Evolutionary conservation across 139 green algal species (phyloP), one percentile per base, ranked within the genome.

Genomic region (Picochlorum sp.): DNA sequence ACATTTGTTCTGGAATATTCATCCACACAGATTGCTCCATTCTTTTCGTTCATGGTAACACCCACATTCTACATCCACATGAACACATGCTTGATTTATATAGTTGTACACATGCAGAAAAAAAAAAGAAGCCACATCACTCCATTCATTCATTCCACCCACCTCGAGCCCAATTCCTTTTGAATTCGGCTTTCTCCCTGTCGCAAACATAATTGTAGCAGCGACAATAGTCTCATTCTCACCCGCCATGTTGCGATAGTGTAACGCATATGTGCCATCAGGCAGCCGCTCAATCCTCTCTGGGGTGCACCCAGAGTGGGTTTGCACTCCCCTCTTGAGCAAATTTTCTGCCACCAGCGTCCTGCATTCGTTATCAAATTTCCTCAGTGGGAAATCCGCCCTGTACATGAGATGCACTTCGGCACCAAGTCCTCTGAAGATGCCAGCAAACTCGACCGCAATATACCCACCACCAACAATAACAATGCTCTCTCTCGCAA

Each of bases 401-500:
- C 63, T 51, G 49, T 47, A 70, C 34, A 65, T 74, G n/a, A 95
- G 63, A 71, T 98, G 83, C 51, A 93, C 86, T 28, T 97, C 82
- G 3, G 70, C 55, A 37, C 92, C 94, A 60, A 97, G 82, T 45
- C 84, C 78, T 18, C 79, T 68, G 74, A 96, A 98, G 71, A 99
- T 98, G 65, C 86, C 81, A 7, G 82, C 83, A 74, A 98, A 98
- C 85, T 99, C 94, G 9, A 98, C 78, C 3, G 85, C 88, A 70
- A 99, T 99, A 88, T 98, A 99, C 31, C 94, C 90, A 37, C 74
- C 83, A 18, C 94, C 94, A 21, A 98, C 84, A 9, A 78, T 77
- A 10, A 96, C 81, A 70, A 79, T 73, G 61, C 74, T 18, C n/a
- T 44, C 77, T 34, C 80, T 66, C 23, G 90, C 82, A 30, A 80